A percentile compares a stretch with the other conserved stretches of the same genome.
These are phyloP conservation scores for Carpinus viminea DNA, from an alignment of 306 rosid genomes.

Conservation along the genomic window DNA sequence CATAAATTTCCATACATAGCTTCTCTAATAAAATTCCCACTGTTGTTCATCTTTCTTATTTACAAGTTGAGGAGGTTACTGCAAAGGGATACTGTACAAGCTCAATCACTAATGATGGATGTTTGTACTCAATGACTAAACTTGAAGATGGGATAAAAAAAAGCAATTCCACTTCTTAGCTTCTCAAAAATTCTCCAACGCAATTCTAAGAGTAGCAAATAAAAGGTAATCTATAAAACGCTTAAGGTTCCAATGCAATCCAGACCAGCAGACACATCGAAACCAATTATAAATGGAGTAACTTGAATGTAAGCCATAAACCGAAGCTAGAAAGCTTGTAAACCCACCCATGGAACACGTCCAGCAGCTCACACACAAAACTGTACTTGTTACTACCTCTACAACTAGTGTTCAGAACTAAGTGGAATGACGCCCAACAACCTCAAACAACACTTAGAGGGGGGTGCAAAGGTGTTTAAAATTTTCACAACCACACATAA, in stretches of 20 bases:
- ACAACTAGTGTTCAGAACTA: not conserved
- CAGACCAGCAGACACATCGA: not conserved
- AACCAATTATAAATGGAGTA: not conserved
- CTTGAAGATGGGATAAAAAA: not conserved
- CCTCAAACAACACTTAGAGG: no score
- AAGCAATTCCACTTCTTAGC: not conserved
- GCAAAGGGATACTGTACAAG: not conserved
- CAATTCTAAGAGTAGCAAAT: not conserved
- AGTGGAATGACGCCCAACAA: no score
- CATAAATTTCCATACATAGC: constrained; percentile 1
- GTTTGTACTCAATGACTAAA: not conserved
- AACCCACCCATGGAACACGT: not conserved
- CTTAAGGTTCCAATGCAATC: not conserved
- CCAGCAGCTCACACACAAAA: not conserved
- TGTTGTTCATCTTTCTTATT: not conserved
- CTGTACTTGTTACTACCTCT: not conserved
- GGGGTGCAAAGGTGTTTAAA: no score
- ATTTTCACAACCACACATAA: no score
- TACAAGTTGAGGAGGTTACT: not conserved
- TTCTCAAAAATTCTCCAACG: not conserved
- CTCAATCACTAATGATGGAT: not conserved
- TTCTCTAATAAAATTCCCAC: not conserved
- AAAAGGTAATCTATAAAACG: not conserved
- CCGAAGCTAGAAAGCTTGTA: not conserved
- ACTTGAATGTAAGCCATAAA: not conserved